Evolutionary conservation across 2,329 filamentous ascomycete species (phyloP).

Genomic region (Fusarium hostae): DNA sequence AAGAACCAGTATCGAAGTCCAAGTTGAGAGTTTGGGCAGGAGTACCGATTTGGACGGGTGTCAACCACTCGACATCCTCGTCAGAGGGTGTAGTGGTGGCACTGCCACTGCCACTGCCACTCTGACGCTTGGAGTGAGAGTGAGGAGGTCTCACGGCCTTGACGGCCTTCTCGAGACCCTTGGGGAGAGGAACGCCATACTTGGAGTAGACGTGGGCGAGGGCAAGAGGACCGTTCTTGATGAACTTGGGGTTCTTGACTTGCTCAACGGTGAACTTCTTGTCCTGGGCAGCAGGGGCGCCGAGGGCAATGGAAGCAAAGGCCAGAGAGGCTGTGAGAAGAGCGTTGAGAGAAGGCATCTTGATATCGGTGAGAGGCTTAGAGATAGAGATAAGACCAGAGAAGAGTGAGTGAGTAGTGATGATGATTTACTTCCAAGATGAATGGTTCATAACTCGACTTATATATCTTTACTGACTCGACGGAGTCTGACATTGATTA

Average conservation of each 20-base stretch:
- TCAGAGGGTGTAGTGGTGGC: conserved; percentile 40
- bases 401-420: conserved; percentile 1
- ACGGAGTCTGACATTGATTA: background rate
- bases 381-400: background rate
- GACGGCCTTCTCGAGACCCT: conserved; percentile 44
- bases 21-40: conserved; percentile 56
- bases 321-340: conserved; percentile 36
- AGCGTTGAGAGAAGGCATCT: conserved; percentile 24
- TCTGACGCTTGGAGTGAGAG: conserved; percentile 40
- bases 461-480: background rate
- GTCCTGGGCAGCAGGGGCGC: conserved; percentile 24
- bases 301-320: conserved; percentile 31
- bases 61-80: conserved; percentile 53
- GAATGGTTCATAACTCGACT: background rate
- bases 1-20: conserved; percentile 60
- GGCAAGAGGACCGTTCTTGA: conserved; percentile 48
- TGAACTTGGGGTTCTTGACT: conserved; percentile 51
- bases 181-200: conserved; percentile 50
- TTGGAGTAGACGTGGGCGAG: conserved; percentile 52
- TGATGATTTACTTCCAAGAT: background rate
- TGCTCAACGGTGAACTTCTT: conserved; percentile 49
- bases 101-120: conserved; percentile 45
- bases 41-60: conserved; percentile 56
- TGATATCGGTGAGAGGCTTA: background rate
- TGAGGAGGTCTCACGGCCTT: conserved; percentile 26